Evolutionary conservation across 2,329 filamentous ascomycete genomes (phyloP), one percentile per base, ranked within the genome.

Genomic region (Cladosporium velox): DNA sequence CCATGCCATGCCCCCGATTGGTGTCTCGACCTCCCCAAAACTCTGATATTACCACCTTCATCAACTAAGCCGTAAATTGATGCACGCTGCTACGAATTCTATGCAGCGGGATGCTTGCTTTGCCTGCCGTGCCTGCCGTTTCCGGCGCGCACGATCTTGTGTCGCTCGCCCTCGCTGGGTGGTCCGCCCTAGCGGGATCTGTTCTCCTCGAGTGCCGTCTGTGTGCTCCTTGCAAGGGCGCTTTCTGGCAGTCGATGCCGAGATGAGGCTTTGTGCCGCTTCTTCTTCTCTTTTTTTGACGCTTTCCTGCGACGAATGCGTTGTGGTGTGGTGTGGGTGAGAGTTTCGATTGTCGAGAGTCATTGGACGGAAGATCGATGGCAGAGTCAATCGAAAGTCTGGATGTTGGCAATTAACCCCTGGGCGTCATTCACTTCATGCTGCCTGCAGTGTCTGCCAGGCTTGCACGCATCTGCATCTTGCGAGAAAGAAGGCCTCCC

Each of bases 1-100:
- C 12, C 59, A 14, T 52, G 32, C 18, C 47, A 47, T 18, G 34
- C 59, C 59, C 59, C 59, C 59, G 59, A 62, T 62, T 62, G 59
- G 59, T 47, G n/a, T 10, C 28, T 47, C n/a, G n/a, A 47, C 41
- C 8, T 21, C n/a, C 41, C 41, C 21, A 24, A 47, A 12, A 47
- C 41, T 47, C 41, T 62, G 35, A 28, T 62, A 52, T 52, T 52
- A 41, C 30, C 59, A 52, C 54, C 59, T 38, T 38, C 59, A 32
- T 35, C 44, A 35, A 21, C 21, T 52, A 62, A 28, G 59, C 59
- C 59, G 59, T 54, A 24, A 47, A n/a, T 21, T 21, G 26, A 59
- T 59, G 57, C 38, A 38, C 26, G 35, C 34, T 47, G 57, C 35
- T 30, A 41, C 34, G 26, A 59, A 59, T 59, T 18, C 24, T 47